These are phyloP conservation scores for Tuber indicum DNA, from an alignment of 495 filamentous ascomycete genomes.

Conservation along the genomic window DNA sequence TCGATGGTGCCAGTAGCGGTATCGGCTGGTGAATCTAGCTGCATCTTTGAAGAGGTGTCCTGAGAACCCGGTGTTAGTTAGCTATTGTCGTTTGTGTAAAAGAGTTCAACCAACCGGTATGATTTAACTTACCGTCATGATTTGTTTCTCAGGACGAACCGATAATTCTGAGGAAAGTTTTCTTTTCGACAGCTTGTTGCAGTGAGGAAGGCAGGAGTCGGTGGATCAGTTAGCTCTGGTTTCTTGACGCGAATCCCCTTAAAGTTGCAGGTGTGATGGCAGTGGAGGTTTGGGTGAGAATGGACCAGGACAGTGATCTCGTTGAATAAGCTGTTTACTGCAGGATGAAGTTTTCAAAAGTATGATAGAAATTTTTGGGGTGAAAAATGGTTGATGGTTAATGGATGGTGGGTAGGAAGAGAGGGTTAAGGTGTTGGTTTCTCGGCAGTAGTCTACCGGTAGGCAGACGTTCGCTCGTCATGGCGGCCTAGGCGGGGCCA, in stretches of 20 bases:
- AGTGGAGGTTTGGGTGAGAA: slow-evolving; percentile 4
- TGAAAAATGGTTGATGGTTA: slow-evolving; percentile 14
- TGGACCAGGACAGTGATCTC: slow-evolving; percentile 9
- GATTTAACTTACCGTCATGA: slow-evolving; percentile 35
- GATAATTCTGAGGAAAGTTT: slow-evolving; percentile 40
- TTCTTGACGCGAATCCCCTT: background rate
- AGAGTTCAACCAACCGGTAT: background rate
- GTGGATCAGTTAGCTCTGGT: slow-evolving; percentile 5
- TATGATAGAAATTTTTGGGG: slow-evolving; percentile 9
- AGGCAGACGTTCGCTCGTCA: slow-evolving; percentile 20
- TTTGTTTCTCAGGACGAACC: slow-evolving; percentile 41
- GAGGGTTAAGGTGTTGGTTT: background rate
- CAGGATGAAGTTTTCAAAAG: slow-evolving; percentile 7
- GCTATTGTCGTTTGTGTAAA: background rate
- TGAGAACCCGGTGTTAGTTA: slow-evolving; percentile 6
- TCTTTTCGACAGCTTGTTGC: slow-evolving; percentile 42
- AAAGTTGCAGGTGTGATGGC: slow-evolving; percentile 6
- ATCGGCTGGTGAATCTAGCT: slow-evolving; percentile 46
- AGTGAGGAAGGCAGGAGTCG: slow-evolving; percentile 13
- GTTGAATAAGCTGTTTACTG: slow-evolving; percentile 10
- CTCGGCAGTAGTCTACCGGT: background rate
- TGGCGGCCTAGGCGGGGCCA: slow-evolving; percentile 23
- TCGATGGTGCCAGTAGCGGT: slow-evolving; percentile 65
- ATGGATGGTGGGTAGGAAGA: background rate
- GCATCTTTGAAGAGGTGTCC: slow-evolving; percentile 41